phyloP scores from a whole-genome alignment of 176 grass and related monocot genomes.

The Themeda triandra region DNA sequence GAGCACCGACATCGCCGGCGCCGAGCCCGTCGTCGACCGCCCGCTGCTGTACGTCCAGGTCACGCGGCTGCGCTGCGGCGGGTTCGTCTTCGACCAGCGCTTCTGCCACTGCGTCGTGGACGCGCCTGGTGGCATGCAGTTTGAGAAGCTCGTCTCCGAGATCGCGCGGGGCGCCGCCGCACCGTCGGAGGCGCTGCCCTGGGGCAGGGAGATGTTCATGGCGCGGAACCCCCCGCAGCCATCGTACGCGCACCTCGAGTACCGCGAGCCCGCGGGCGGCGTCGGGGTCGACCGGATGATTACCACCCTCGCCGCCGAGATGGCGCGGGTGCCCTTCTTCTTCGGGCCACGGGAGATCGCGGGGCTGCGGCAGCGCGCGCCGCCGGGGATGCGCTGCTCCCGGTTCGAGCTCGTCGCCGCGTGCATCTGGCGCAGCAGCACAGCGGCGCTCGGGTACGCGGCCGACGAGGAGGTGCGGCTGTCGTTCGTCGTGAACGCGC shows the following conservation, averaged over 20 bases:
- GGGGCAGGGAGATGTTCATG: slow-evolving; percentile 61
- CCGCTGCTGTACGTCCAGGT: slow-evolving; percentile 66
- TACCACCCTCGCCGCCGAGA: not conserved
- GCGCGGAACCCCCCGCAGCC: slow-evolving; percentile 20
- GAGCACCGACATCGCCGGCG: slow-evolving; percentile 25
- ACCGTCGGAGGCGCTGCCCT: slow-evolving; percentile 38
- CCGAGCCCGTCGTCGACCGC: slow-evolving; percentile 39
- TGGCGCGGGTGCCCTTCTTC: slow-evolving; percentile 31
- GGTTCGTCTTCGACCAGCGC: slow-evolving; percentile 60
- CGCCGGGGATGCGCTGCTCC: slow-evolving; percentile 21
- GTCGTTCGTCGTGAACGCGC: slow-evolving; percentile 63
- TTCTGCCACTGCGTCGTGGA: slow-evolving; percentile 64
- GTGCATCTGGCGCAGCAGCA: slow-evolving; percentile 60
- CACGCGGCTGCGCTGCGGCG: slow-evolving; percentile 57
- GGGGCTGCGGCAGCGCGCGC: slow-evolving; percentile 37
- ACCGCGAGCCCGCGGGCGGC: slow-evolving; percentile 33
- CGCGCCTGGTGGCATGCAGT: slow-evolving; percentile 61
- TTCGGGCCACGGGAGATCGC: too few species aligned
- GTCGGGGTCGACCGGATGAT: not conserved
- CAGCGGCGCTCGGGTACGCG: slow-evolving; percentile 43
- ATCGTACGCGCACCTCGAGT: slow-evolving; percentile 57
- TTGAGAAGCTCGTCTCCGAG: slow-evolving; percentile 60
- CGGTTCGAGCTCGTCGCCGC: slow-evolving; percentile 71
- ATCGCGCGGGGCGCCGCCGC: slow-evolving; percentile 38
- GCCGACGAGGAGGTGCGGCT: slow-evolving; percentile 52